Base-by-base conservation (phyloP, 768 basidiomycete species). In the Ephemerocybe angulata region DNA sequence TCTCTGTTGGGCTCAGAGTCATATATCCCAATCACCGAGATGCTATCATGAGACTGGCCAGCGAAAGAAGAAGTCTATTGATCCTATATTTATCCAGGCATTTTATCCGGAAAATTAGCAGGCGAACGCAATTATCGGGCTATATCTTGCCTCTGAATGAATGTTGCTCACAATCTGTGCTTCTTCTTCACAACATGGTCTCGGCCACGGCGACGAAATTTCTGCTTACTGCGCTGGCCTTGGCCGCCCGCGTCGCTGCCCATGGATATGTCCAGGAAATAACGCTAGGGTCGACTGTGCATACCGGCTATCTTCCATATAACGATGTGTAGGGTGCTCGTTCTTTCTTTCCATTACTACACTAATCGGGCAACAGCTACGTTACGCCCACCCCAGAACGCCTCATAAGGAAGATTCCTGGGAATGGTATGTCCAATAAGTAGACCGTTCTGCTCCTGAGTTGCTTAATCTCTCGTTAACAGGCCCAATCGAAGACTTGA, bases 261-360 rank as follows among this genome's bases (percentile, higher is more conserved):
- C 73, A 75, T 53, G 72, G 73, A 41, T 74, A 72, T 44, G 72
- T 75, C 11, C 66, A 72, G 52, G 67, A 71, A 38, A 62, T 72
- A 12, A 60, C 57, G 17, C 31, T 65, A 8, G 70, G 67, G 2
- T 58, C 61, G 6, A 63, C 65, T 2, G 65, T 62, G 17, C 72
- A 73, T 49, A 66, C 71, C 10, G 73, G 72, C 3, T 73, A 70
- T 48, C 57, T 70, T 12, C 72, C 72, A 3, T 72, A 73, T 60
- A 40, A 44, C 2, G 72, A 73, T 56, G 68, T 67, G 33, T 73
- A 62, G n/a, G n/a, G n/a, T n/a, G n/a, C n/a, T n/a, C n/a, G n/a
- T 6, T 48, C 13, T 48, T 19, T 22, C 21, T 28, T 24, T 15
- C 5, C 11, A 12, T 13, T 28, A 22, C 46, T 4, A 13, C 4